Evolutionary conservation across 371 early-diverging fungal species (phyloP), one percentile per base, ranked within the genome.

Genomic region (Gilbertella persicaria): DNA sequence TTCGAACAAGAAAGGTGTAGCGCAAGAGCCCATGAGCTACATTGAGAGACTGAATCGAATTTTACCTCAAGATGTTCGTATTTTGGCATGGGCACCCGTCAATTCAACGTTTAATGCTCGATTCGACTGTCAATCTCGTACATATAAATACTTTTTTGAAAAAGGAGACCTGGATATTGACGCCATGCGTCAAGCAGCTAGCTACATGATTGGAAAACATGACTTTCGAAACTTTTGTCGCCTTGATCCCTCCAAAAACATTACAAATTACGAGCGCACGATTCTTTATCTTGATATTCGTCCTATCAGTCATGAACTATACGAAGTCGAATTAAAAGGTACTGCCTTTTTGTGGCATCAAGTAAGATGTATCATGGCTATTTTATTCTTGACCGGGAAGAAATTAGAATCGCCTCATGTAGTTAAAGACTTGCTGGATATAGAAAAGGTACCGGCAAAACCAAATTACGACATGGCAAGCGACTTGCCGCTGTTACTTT

Each of bases 281-380:
- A 80, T 95, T 26, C 58, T 85, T 7, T 75, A 76, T 0, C 80
- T 88, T 30, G 75, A 73, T 12, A 89, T 96, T 30, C 67, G 72
- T 1, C 79, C 79, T 1, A 75, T 85, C 1, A 51, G 44, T 9
- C 52, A 66, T 2, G 77, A 79, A n/a, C 83, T 87, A 61, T 91
- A 83, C 60, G 81, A 84, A 50, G 68, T 92, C 36, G 74, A 86
- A 46, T 67, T 93, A 23, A 71, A 74, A 17, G 96, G 96, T 14
- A 85, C 87, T 0, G 95, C 96, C 12, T 98, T 97, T 58, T 71
- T 98, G 38, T 97, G 95, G 96, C 97, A 97, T 74, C 97, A 96
- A 71, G 95, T 98, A 28, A 89, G 98, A 29, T 95, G 93, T 69
- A 95, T 97, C 84, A 92, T 95, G 89, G 87, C 93, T 0, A 72